phyloP scores from a whole-genome alignment of 306 rosid species.

The Betula pendula region DNA sequence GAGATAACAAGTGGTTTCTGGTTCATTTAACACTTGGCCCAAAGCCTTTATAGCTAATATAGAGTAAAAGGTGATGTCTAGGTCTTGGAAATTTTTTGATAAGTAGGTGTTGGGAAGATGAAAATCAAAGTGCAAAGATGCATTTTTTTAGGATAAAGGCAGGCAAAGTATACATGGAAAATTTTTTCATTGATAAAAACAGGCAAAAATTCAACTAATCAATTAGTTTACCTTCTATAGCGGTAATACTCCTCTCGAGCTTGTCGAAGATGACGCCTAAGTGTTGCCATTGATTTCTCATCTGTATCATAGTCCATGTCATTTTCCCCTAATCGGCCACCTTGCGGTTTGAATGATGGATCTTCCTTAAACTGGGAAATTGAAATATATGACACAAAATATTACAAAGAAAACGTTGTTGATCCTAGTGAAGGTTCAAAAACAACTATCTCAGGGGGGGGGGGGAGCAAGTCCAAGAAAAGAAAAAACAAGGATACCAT shows the following conservation, averaged over 20 bases:
- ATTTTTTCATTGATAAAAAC: too few relatives aligned
- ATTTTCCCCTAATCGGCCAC: conserved; percentile 81
- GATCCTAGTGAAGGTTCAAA: conserved; percentile 4
- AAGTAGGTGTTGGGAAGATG: neutral
- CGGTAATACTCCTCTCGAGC: conserved; percentile 92
- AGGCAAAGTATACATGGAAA: neutral
- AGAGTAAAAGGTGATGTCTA: neutral
- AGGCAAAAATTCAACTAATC: conserved; percentile 7
- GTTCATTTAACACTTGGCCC: neutral
- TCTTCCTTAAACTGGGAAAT: conserved; percentile 75
- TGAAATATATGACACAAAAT: conserved; percentile 30
- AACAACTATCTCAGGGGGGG: neutral
- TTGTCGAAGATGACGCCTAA: conserved; percentile 91
- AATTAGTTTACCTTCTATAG: conserved; percentile 71
- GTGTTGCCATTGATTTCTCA: conserved; percentile 96
- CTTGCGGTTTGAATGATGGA: conserved; percentile 95
- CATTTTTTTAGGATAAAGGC: conserved; percentile 13
- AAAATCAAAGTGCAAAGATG: neutral
- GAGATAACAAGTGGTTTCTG: neutral
- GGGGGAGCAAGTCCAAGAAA: conserved; percentile 2
- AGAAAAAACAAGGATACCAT: conserved; percentile 55
- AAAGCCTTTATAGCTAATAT: neutral
- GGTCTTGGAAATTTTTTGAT: neutral
- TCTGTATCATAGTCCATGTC: conserved; percentile 99
- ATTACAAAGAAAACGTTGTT: conserved; percentile 19